Conservation (phyloP, 768 basidiomycete species). For the Psilocybe subaeruginosa region DNA sequence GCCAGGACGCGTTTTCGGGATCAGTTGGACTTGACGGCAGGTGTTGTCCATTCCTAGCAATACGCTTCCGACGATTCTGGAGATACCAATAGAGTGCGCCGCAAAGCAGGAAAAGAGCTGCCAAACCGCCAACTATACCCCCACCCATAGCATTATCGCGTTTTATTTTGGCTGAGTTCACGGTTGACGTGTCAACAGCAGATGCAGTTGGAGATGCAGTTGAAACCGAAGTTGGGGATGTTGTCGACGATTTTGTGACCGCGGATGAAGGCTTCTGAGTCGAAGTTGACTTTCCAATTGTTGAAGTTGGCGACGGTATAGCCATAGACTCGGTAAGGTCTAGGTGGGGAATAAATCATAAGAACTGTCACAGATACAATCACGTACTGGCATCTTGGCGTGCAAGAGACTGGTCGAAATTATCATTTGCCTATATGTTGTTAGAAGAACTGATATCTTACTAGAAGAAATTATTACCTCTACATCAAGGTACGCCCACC, state of each 20-base stretch:
- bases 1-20: slow-evolving; percentile 17
- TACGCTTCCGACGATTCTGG: slow-evolving; percentile 20
- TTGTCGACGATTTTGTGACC: not conserved
- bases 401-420: slow-evolving; percentile 44
- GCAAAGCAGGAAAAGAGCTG: slow-evolving; percentile 37
- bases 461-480: slow-evolving; percentile 28
- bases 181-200: not conserved
- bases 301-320: slow-evolving; percentile 23
- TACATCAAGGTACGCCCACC: slow-evolving; percentile 66
- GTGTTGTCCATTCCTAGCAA: slow-evolving; percentile 17
- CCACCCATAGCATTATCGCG: slow-evolving; percentile 45
- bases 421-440: slow-evolving; percentile 31
- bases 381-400: slow-evolving; percentile 36
- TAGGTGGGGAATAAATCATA: slow-evolving; percentile 17
- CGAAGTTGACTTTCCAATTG: slow-evolving; percentile 2
- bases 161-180: not conserved
- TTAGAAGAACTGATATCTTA: not conserved
- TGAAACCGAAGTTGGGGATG: slow-evolving; percentile 18
- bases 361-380: not conserved
- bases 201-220: slow-evolving; percentile 1
- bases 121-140: slow-evolving; percentile 45
- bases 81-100: slow-evolving; percentile 30
- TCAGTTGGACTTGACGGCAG: slow-evolving; percentile 18
- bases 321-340: slow-evolving; percentile 48
- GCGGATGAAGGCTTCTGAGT: slow-evolving; percentile 10